Evolutionary conservation across 2,329 filamentous ascomycete species (phyloP).

Genomic region (Ophiostoma ulmi): DNA sequence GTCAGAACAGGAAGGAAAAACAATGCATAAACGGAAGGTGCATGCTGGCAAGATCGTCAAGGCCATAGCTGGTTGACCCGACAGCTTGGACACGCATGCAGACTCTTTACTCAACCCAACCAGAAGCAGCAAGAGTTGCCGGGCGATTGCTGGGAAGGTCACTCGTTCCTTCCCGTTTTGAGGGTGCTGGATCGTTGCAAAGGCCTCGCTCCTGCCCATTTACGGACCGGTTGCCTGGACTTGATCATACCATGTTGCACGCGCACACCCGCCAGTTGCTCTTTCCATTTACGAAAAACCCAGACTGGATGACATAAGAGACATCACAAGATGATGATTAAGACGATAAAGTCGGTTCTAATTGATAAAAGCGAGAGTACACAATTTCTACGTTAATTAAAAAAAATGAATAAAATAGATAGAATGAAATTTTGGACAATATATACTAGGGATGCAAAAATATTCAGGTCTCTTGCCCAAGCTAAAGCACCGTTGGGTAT

Average conservation of each 20-base stretch:
- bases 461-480: not conserved
- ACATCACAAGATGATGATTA: not conserved
- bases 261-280: not conserved
- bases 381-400: too few relatives aligned
- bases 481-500: slow-evolving; percentile 6
- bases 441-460: slow-evolving; percentile 8
- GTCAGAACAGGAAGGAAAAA: slow-evolving; percentile 10
- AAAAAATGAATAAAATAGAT: not conserved
- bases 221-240: not conserved
- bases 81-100: not conserved
- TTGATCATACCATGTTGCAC: not conserved
- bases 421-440: not conserved
- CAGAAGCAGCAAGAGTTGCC: not conserved
- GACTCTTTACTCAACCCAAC: not conserved
- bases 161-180: not conserved
- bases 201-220: not conserved
- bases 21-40: slow-evolving; percentile 10
- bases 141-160: slow-evolving; percentile 1
- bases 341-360: not conserved
- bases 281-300: not conserved
- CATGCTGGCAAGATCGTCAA: not conserved
- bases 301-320: not conserved
- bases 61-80: not conserved
- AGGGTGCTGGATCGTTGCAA: too few relatives aligned
- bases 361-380: too few relatives aligned